Evolutionary conservation across 768 basidiomycete species (phyloP), one percentile per base, ranked within the genome.

Genomic region (Leccinum subgranulosum): DNA sequence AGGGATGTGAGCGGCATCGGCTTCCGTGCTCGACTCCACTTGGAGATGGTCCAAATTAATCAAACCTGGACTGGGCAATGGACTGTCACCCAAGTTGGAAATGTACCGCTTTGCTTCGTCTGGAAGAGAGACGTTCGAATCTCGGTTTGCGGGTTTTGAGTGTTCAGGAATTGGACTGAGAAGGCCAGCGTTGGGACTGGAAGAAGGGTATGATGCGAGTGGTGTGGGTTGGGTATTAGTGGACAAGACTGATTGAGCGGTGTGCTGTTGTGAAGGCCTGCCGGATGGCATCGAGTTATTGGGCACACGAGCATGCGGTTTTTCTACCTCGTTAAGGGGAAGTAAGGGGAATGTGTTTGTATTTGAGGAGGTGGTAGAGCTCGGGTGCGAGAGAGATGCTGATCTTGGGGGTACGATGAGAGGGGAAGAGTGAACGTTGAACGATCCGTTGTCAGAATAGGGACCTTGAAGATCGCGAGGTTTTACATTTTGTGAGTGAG

Each of bases 51-150:
- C 25, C 36, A n/a, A 33, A n/a, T 23, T 47, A 49, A 34, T 47
- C 28, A 59, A 57, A 9, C 60, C 58, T 6, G 87, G 84, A 64
- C 83, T 87, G 27, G 81, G 73, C 8, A 75, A 66, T 3, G 88
- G 85, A 5, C 84, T 86, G 55, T 90, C 88, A 36, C 73, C 73
- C 81, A 88, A 84, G 63, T 80, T 83, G 36, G 83, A 78, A 55
- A 90, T 86, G 65, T 89, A 91, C 49, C 81, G 84, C 60, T 78
- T 83, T 15, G 90, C 86, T 69, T 92, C 91, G 54, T 91, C 88
- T 1, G 90, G 87, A 36, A 91, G 77, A 33, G 86, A 83, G 51
- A 87, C 81, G 23, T 81, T 80, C 9, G 88, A 90, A 51, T 86
- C 86, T 54, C 86, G 81, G n/a, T 82, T 81, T 17, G 76, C 62